These are phyloP conservation scores for Metarhizium anisopliae DNA, from an alignment of 2,329 filamentous ascomycete genomes.

Conservation along the genomic window DNA sequence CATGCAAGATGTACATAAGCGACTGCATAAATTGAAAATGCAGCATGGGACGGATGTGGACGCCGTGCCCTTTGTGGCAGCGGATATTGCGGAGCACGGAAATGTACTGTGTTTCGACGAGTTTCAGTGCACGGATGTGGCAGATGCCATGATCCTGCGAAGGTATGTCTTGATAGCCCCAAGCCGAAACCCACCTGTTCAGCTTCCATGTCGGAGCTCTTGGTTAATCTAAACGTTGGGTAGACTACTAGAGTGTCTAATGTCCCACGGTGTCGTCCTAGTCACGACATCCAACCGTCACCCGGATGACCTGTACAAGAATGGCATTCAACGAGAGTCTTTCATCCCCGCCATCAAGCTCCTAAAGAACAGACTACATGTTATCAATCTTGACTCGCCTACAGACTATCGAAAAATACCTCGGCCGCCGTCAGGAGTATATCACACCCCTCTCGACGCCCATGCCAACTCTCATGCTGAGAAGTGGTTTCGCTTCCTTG, in stretches of 20 bases:
- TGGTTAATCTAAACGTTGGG: neutral
- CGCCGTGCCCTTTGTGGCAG: constrained; percentile 82
- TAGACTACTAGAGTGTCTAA: constrained; percentile 76
- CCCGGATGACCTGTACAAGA: constrained; percentile 93
- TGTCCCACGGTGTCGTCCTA: constrained; percentile 94
- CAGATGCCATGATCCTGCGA: constrained; percentile 94
- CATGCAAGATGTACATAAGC: constrained; percentile 95
- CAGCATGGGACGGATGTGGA: constrained; percentile 83
- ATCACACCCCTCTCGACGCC: constrained; percentile 77
- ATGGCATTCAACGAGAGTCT: constrained; percentile 90
- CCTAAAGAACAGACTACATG: constrained; percentile 71
- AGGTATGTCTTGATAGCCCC: constrained; percentile 29
- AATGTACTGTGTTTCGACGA: constrained; percentile 96
- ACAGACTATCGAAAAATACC: constrained; percentile 98
- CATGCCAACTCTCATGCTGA: constrained; percentile 74
- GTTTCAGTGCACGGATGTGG: constrained; percentile 97
- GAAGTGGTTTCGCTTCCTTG: constrained; percentile 93
- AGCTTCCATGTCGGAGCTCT: neutral
- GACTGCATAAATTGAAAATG: constrained; percentile 85
- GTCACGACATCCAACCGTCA: constrained; percentile 97
- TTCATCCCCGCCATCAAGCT: constrained; percentile 94
- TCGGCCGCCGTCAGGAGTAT: constrained; percentile 84
- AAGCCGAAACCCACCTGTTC: neutral
- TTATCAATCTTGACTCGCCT: constrained; percentile 89
- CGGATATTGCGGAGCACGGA: constrained; percentile 79